Evolutionary conservation across 164 flowering plant genomes (phyloP).

Genomic region (Magnolia officinalis): DNA sequence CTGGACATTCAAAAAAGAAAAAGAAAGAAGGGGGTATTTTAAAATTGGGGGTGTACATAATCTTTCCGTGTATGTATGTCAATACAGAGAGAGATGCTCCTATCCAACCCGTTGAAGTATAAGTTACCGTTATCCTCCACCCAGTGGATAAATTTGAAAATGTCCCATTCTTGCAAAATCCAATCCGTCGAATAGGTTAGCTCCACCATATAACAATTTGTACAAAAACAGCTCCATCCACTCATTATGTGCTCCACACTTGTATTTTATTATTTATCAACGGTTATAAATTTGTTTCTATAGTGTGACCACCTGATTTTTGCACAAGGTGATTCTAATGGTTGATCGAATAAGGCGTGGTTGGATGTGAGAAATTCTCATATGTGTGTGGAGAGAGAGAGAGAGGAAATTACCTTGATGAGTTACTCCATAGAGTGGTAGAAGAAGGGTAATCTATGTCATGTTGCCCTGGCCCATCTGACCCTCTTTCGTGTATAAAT

Average conservation of each 20-base stretch:
- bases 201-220: constrained; percentile 37
- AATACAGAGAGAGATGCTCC: too few species aligned
- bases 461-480: constrained; percentile 32
- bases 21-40: too few species aligned
- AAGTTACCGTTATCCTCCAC: too few species aligned
- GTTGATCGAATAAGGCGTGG: neutral
- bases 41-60: too few species aligned
- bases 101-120: too few species aligned
- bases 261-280: too few species aligned
- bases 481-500: constrained; percentile 26
- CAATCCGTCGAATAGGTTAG: neutral
- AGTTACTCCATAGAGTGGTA: constrained; percentile 6
- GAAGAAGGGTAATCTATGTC: constrained; percentile 32
- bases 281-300: neutral
- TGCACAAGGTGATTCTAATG: neutral
- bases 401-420: constrained; percentile 1
- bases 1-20: too few species aligned
- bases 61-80: too few species aligned
- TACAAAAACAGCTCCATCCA: constrained; percentile 34
- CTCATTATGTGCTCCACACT: too few species aligned
- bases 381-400: neutral
- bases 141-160: too few species aligned
- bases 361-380: neutral
- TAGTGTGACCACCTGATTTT: neutral
- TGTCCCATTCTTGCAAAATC: too few species aligned